Base-by-base conservation (phyloP, 2,329 filamentous ascomycete species). In the Grosmannia huntii region DNA sequence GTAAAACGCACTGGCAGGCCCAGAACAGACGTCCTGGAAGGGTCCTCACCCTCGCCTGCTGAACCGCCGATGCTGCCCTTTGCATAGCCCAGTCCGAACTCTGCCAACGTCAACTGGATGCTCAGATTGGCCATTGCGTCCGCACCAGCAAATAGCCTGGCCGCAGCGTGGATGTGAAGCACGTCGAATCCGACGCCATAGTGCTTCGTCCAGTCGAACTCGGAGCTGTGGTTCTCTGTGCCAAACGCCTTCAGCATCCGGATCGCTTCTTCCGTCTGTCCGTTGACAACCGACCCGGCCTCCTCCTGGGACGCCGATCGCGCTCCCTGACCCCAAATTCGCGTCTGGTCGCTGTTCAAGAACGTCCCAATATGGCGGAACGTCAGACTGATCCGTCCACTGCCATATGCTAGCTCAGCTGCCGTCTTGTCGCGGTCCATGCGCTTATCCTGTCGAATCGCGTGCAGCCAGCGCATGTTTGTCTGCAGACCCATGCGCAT, bases 321-420 rank as follows among this genome's bases (percentile, higher is more conserved):
- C 92, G 3, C 46, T 5, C 94, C 94, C 70, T 96, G 91, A 16
- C 94, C 94, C 92, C 91, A 97, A 57, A 99, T 95, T 3, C 73
- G 72, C 33, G 75, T 75, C 46, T 80, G 76, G n/a, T 82, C 75
- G 4, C 76, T 73, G 64, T 86, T 77, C 51, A 96, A 72, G 67
- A 90, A 97, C 0, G 94, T 99, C 2, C 84, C 90, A 62, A 99
- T 96, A 27, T 83, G 78, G 51, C 94, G 81, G 69, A 99, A 97
- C 0, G 94, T 99, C 41, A 99, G 77, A 53, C 89, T 95, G 68
- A 99, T 96, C 53, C 94, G 86, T 53, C 85, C 83, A 7, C 90
- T 87, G 6, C 75, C 75, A 66, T 82, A 90, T 0, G 87, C 86
- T 48, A 84, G 78, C 68, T 97, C 92, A 6, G 81, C 80, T 0